phyloP scores from a whole-genome alignment of 352 stramenopile genomes.

The Pythium folliculosum region DNA sequence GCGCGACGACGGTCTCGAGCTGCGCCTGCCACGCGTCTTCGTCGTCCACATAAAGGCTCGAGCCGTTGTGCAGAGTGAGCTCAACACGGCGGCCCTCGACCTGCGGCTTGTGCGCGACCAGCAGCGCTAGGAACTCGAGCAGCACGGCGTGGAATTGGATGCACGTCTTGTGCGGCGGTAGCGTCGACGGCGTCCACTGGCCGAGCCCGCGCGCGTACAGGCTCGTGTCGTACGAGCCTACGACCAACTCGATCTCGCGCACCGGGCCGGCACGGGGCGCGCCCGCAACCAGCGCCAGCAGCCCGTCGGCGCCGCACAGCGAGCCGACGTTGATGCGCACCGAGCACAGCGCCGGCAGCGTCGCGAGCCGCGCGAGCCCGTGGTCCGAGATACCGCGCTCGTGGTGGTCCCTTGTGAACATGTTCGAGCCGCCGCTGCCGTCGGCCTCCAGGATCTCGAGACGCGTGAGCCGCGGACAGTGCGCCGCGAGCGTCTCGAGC shows the following conservation, averaged over 20 bases:
- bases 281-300: conserved; percentile 70
- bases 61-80: conserved; percentile 9
- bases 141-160: conserved; percentile 27
- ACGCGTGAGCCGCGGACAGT: not conserved
- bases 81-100: conserved; percentile 13
- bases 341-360: not conserved
- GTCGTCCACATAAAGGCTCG: conserved; percentile 13
- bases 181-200: not conserved
- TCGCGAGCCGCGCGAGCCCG: conserved; percentile 1
- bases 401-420: not conserved
- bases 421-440: not conserved
- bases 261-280: conserved; percentile 47
- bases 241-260: conserved; percentile 16
- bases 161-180: conserved; percentile 15
- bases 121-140: conserved; percentile 14
- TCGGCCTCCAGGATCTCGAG: conserved; percentile 11
- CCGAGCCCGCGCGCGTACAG: not conserved
- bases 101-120: not conserved
- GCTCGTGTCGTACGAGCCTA: conserved; percentile 19
- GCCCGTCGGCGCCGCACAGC: conserved; percentile 54
- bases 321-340: conserved; percentile 4
- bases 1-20: not conserved
- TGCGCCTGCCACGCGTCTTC: conserved; percentile 4
- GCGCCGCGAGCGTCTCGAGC: conserved; percentile 5
- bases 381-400: conserved; percentile 1